These are phyloP conservation scores for Fragaria nilgerrensis DNA, from an alignment of 306 rosid genomes.

Conservation along the genomic window DNA sequence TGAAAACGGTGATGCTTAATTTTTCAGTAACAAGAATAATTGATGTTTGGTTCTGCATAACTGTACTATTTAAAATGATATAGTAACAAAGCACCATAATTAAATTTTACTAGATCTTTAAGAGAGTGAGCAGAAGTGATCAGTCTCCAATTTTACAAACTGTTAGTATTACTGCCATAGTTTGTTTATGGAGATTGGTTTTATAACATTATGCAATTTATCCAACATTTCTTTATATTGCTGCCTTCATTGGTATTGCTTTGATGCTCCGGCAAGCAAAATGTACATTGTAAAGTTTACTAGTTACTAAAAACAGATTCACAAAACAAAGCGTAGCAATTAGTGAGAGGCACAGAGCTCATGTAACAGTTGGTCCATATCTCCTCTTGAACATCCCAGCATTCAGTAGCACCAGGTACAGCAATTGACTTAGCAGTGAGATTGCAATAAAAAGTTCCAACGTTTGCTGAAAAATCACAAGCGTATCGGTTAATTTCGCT, in stretches of 20 bases:
- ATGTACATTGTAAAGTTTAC: background rate
- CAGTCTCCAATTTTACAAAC: background rate
- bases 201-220: background rate
- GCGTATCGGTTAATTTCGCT: background rate
- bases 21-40: constrained; percentile 2
- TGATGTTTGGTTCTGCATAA: background rate
- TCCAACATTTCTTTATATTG: background rate
- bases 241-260: background rate
- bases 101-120: background rate
- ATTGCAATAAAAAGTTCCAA: constrained; percentile 34
- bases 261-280: background rate
- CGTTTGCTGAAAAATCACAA: constrained; percentile 21
- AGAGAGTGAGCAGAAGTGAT: background rate
- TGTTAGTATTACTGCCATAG: background rate
- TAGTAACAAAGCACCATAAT: background rate
- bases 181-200: background rate
- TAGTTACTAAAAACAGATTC: background rate
- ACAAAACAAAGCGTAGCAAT: background rate
- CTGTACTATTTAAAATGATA: background rate
- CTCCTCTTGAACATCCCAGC: constrained; percentile 32
- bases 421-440: constrained; percentile 35
- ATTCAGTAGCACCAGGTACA: constrained; percentile 37
- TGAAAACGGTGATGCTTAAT: background rate
- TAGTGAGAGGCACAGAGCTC: background rate
- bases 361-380: constrained; percentile 25